Conservation (phyloP, 208 protist species). For the Angomonas ambiguus region DNA sequence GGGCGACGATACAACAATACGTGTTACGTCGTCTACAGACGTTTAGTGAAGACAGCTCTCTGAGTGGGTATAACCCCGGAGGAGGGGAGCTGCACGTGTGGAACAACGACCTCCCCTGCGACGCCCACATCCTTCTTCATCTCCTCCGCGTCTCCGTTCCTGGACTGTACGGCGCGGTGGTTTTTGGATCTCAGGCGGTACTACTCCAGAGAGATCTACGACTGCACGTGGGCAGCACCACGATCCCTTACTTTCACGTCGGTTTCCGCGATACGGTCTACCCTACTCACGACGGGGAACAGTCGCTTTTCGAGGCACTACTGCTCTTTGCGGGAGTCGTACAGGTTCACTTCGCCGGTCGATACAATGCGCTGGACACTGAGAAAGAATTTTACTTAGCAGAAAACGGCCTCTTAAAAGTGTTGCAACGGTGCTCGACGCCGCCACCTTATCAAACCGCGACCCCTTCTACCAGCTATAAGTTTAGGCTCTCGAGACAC, state of each 20-base stretch:
- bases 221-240: slow-evolving; percentile 67
- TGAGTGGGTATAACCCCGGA: slow-evolving; percentile 40
- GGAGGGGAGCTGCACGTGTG: slow-evolving; percentile 44
- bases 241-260: slow-evolving; percentile 83
- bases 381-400: slow-evolving; percentile 58
- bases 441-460: too few species aligned
- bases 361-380: slow-evolving; percentile 49
- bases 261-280: slow-evolving; percentile 13
- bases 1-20: slow-evolving; percentile 30
- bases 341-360: slow-evolving; percentile 45
- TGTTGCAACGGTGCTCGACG: slow-evolving; percentile 10
- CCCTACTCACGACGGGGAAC: slow-evolving; percentile 22
- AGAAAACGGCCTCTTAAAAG: slow-evolving; percentile 18
- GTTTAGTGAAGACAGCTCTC: slow-evolving; percentile 25
- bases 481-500: too few species aligned
- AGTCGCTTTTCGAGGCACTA: slow-evolving; percentile 74
- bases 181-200: slow-evolving; percentile 47
- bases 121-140: slow-evolving; percentile 78
- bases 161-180: slow-evolving; percentile 55
- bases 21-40: slow-evolving; percentile 54
- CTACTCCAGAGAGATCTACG: slow-evolving; percentile 36
- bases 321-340: slow-evolving; percentile 58
- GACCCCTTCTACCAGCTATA: too few species aligned
- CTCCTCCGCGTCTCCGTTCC: slow-evolving; percentile 55
- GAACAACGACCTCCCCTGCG: slow-evolving; percentile 45